Percentiles rank a stretch among this genome's conserved stretches.
Conservation (phyloP, 2,329 filamentous ascomycete genomes). For the Fusarium sp. region DNA sequence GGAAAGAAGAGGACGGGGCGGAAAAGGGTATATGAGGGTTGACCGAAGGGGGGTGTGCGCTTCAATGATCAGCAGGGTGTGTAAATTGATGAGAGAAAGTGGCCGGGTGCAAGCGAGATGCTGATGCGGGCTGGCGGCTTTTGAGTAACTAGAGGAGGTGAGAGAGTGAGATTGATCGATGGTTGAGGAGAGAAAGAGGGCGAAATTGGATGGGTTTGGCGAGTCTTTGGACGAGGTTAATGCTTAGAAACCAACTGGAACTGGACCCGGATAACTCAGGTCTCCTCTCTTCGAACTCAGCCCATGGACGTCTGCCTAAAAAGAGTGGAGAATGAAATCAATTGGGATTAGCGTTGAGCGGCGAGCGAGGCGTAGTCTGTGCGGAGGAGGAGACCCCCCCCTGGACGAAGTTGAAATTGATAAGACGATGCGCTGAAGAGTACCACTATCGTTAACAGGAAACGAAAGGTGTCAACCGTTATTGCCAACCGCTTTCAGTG, state of each 20-base stretch:
- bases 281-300: slow-evolving; percentile 35
- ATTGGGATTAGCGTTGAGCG: slow-evolving; percentile 40
- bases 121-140: slow-evolving; percentile 39
- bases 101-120: slow-evolving; percentile 13
- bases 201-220: slow-evolving; percentile 15
- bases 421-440: slow-evolving; percentile 6
- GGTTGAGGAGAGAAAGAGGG: slow-evolving; percentile 26
- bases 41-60: slow-evolving; percentile 27
- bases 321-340: slow-evolving; percentile 1
- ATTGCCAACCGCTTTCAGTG: background rate
- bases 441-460: slow-evolving; percentile 20
- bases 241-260: slow-evolving; percentile 49
- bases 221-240: slow-evolving; percentile 39
- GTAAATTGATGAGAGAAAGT: slow-evolving; percentile 13
- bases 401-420: slow-evolving; percentile 28
- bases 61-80: slow-evolving; percentile 29
- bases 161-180: slow-evolving; percentile 10
- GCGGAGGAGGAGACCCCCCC: slow-evolving; percentile 45
- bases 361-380: slow-evolving; percentile 49
- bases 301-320: slow-evolving; percentile 54
- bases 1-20: slow-evolving; percentile 44
- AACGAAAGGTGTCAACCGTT: background rate
- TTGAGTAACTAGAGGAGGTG: slow-evolving; percentile 29
- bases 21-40: slow-evolving; percentile 48
- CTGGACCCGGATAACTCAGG: slow-evolving; percentile 17